Evolutionary conservation across 305 asterid genomes (phyloP).

Genomic region (Fraxinus paxiana): DNA sequence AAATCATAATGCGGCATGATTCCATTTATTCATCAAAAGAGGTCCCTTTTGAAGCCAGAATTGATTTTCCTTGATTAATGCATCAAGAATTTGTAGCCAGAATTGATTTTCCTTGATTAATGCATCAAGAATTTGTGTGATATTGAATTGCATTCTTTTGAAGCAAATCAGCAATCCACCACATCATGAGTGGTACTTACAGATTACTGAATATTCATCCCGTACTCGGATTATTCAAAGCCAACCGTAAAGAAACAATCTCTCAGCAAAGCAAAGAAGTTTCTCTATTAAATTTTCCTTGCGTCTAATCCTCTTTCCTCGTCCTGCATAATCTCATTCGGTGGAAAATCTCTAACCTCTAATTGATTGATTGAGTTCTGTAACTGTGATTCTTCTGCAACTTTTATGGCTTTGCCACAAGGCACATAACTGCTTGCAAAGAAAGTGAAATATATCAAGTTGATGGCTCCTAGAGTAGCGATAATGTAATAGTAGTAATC

Average conservation of each 20-base stretch:
- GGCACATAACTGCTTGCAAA: not conserved
- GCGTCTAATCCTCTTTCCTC: not conserved
- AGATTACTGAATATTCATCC: not conserved
- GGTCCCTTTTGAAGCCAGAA: too few relatives aligned
- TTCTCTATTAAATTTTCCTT: not conserved
- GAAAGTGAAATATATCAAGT: constrained; percentile 43
- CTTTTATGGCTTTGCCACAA: not conserved
- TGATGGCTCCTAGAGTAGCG: constrained; percentile 44
- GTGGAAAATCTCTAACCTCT: not conserved
- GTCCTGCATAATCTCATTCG: not conserved
- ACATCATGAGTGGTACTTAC: not conserved
- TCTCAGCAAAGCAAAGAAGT: not conserved
- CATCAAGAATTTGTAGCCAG: too few relatives aligned
- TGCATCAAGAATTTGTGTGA: not conserved
- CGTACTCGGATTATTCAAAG: not conserved
- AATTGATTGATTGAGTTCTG: not conserved
- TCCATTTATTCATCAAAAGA: too few relatives aligned
- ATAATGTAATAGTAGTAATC: constrained; percentile 56
- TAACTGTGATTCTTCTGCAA: not conserved
- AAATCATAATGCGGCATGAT: too few relatives aligned
- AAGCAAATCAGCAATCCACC: not conserved
- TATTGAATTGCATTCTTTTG: not conserved
- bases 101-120: too few relatives aligned
- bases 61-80: too few relatives aligned
- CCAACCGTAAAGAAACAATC: not conserved